Percentiles rank a stretch among this genome's conserved stretches.
Conservation (phyloP, 2,329 filamentous ascomycete species). For the Grosmannia huntii region DNA sequence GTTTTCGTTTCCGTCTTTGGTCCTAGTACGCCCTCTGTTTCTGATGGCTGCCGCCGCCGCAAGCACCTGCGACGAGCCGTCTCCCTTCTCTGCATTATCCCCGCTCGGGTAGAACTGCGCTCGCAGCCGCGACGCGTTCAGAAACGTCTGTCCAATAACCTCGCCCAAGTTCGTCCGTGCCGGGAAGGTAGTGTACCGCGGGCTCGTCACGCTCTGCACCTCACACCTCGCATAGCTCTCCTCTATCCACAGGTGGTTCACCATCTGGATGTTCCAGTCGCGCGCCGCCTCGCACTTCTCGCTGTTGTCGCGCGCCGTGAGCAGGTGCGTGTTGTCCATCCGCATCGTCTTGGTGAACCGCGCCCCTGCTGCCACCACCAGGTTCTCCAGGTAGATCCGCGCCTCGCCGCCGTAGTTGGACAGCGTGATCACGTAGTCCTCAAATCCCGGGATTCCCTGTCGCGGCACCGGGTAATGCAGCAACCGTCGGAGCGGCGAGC, state of each 20-base stretch:
- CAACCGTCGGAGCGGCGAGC: slow-evolving; percentile 66
- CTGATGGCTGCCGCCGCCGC: background rate
- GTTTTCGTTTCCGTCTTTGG: slow-evolving; percentile 19
- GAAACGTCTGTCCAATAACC: slow-evolving; percentile 76
- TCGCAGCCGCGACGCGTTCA: slow-evolving; percentile 51
- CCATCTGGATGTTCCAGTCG: slow-evolving; percentile 81
- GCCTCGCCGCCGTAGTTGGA: slow-evolving; percentile 97
- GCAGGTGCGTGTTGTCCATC: slow-evolving; percentile 86
- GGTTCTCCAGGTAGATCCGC: slow-evolving; percentile 82
- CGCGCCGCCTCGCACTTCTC: slow-evolving; percentile 88
- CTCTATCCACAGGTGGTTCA: slow-evolving; percentile 96
- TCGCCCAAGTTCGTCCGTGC: slow-evolving; percentile 83
- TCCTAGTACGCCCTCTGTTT: background rate
- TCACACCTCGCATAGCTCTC: slow-evolving; percentile 90
- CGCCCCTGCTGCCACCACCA: slow-evolving; percentile 72
- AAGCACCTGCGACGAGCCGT: background rate
- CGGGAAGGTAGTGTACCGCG: slow-evolving; percentile 77
- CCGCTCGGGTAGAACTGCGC: slow-evolving; percentile 57
- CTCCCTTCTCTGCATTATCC: background rate
- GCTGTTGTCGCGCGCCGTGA: slow-evolving; percentile 78
- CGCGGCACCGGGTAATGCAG: slow-evolving; percentile 82
- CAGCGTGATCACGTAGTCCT: slow-evolving; percentile 65
- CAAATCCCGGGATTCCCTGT: slow-evolving; percentile 67
- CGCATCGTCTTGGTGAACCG: slow-evolving; percentile 93
- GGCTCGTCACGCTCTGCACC: slow-evolving; percentile 56